These are phyloP conservation scores for Inga oerstediana DNA, from an alignment of 306 rosid genomes.

Conservation along the genomic window DNA sequence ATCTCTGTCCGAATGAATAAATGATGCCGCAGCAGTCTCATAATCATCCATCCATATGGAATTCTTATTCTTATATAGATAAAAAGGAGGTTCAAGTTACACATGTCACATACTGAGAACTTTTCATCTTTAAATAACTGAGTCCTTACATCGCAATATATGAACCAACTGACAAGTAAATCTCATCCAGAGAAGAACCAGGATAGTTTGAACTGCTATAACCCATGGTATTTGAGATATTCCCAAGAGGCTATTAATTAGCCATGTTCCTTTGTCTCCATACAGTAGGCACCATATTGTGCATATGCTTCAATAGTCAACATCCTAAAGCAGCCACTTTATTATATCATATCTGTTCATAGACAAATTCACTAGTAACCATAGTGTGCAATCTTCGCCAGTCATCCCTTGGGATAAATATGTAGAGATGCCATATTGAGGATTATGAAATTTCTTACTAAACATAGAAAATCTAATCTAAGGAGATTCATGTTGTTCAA, in stretches of 20 bases:
- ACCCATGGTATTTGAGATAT: slow-evolving; percentile 28
- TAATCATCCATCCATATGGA: slow-evolving; percentile 49
- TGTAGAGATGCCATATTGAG: slow-evolving; percentile 49
- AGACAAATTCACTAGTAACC: slow-evolving; percentile 76
- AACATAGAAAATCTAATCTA: slow-evolving; percentile 21
- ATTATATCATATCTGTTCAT: slow-evolving; percentile 71
- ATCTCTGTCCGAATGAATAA: slow-evolving; percentile 48
- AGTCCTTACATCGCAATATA: slow-evolving; percentile 52
- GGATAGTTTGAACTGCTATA: slow-evolving; percentile 44
- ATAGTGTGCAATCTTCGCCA: slow-evolving; percentile 56
- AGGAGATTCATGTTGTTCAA: not conserved
- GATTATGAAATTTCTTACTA: slow-evolving; percentile 37
- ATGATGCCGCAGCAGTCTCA: slow-evolving; percentile 43
- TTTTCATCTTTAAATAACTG: slow-evolving; percentile 47
- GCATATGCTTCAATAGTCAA: slow-evolving; percentile 60
- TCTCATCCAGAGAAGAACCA: slow-evolving; percentile 34
- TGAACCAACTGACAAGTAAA: slow-evolving; percentile 29
- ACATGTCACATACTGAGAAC: slow-evolving; percentile 47
- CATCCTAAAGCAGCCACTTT: slow-evolving; percentile 78
- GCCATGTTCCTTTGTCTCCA: slow-evolving; percentile 54
- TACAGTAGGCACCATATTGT: slow-evolving; percentile 46
- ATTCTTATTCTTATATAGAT: slow-evolving; percentile 41
- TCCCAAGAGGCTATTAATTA: slow-evolving; percentile 40
- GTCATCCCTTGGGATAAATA: slow-evolving; percentile 45
- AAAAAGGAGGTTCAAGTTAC: slow-evolving; percentile 36